Evolutionary conservation across 306 rosid species (phyloP).

Genomic region (Medicago ruthenica): DNA sequence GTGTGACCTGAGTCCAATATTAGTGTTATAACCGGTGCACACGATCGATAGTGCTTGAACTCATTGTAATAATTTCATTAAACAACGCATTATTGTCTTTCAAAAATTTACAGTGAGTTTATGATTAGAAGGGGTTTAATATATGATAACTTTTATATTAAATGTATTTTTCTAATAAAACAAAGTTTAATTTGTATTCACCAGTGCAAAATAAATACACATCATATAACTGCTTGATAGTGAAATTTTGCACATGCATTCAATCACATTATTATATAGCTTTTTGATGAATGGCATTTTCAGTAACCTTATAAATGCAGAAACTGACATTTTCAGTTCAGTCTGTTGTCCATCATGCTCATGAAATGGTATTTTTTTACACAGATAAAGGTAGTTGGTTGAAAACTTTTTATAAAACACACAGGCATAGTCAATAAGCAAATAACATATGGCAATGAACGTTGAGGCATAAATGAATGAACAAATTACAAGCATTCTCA

Average conservation of each 20-base stretch:
- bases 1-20: neutral
- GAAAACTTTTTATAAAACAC: neutral
- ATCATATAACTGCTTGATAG: too few species aligned
- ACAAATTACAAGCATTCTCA: slow-evolving; percentile 51
- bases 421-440: slow-evolving; percentile 19
- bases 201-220: too few species aligned
- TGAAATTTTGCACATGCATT: too few species aligned
- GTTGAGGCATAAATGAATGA: slow-evolving; percentile 43
- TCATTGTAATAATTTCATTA: neutral
- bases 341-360: neutral
- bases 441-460: slow-evolving; percentile 27
- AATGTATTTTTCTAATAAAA: neutral
- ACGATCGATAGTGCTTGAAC: slow-evolving; percentile 9
- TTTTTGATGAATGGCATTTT: too few species aligned
- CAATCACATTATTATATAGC: too few species aligned
- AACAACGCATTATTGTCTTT: neutral
- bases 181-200: neutral
- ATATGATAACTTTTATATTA: neutral
- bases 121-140: neutral
- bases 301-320: too few species aligned
- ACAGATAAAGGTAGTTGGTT: neutral
- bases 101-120: neutral
- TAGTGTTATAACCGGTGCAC: neutral
- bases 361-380: neutral
- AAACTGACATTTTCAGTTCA: neutral